These are phyloP conservation scores for Purpureocillium takamizusanense DNA, from an alignment of 2,329 filamentous ascomycete species.

Conservation along the genomic window DNA sequence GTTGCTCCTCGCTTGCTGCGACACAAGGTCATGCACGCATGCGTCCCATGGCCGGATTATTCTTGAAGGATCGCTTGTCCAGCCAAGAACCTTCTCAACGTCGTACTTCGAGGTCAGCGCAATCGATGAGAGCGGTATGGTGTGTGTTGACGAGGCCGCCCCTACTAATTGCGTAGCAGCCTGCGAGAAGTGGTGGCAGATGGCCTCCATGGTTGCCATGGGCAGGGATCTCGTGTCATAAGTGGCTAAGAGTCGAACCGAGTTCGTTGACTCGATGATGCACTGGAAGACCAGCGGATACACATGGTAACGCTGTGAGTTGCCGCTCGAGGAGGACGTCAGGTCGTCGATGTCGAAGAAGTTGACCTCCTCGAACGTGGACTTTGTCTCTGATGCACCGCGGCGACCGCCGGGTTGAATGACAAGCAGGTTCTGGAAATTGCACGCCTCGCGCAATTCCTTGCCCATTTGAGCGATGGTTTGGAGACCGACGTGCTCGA, in stretches of 20 bases:
- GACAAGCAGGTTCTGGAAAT: constrained; percentile 17
- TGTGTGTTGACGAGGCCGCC: neutral
- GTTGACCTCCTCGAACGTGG: neutral
- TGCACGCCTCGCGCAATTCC: constrained; percentile 10
- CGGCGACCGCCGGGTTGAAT: constrained; percentile 10
- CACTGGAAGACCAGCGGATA: constrained; percentile 1
- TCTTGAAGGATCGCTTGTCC: constrained; percentile 49
- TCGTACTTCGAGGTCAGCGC: neutral
- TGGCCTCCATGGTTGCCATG: neutral
- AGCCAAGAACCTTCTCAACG: neutral
- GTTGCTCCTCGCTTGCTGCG: neutral
- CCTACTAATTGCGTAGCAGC: constrained; percentile 2
- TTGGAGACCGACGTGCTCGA: constrained; percentile 13
- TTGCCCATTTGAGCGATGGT: constrained; percentile 10
- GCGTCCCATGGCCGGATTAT: constrained; percentile 14
- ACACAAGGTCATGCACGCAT: constrained; percentile 13
- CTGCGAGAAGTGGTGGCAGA: constrained; percentile 4
- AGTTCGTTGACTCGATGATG: neutral
- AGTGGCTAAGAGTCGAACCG: neutral
- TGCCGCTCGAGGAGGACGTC: neutral
- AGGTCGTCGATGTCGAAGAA: constrained; percentile 2
- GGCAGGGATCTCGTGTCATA: neutral
- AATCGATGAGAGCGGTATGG: neutral
- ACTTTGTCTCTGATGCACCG: no score
- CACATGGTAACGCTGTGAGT: neutral